These are phyloP conservation scores for Hypoxylon fragiforme DNA, from an alignment of 495 filamentous ascomycete genomes.

Conservation along the genomic window DNA sequence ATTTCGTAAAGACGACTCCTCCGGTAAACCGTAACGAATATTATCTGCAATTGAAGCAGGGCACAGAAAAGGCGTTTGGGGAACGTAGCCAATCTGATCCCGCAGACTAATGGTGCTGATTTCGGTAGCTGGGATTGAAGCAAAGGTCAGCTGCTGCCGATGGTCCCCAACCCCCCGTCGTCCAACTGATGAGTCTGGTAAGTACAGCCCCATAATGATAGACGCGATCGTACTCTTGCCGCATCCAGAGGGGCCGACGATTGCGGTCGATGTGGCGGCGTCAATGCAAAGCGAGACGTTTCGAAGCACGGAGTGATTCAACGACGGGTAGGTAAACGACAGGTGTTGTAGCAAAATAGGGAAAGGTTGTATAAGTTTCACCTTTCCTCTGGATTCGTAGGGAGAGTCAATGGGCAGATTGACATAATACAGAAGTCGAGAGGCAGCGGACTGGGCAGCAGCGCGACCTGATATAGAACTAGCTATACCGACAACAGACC, in stretches of 20 bases:
- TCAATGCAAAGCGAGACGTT: conserved; percentile 64
- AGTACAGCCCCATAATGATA: conserved; percentile 60
- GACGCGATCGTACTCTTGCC: conserved; percentile 88
- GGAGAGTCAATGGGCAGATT: conserved; percentile 55
- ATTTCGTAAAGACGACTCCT: conserved; percentile 43
- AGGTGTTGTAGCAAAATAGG: conserved; percentile 65
- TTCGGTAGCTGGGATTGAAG: conserved; percentile 53
- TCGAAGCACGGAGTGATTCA: conserved; percentile 57
- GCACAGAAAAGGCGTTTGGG: conserved; percentile 79
- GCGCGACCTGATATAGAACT: conserved; percentile 80
- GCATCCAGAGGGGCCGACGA: conserved; percentile 81
- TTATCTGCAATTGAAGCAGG: conserved; percentile 72
- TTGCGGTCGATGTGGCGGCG: conserved; percentile 64
- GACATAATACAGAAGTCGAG: conserved; percentile 72
- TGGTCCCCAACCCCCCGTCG: not conserved
- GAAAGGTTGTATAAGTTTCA: conserved; percentile 52
- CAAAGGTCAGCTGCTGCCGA: conserved; percentile 56
- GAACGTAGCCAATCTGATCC: conserved; percentile 70
- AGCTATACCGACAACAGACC: conserved; percentile 69
- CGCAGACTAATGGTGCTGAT: conserved; percentile 68
- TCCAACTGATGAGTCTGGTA: conserved; percentile 24
- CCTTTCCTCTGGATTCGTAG: conserved; percentile 62
- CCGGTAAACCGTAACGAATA: conserved; percentile 74
- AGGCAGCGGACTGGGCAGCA: conserved; percentile 70
- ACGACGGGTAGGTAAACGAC: conserved; percentile 70